phyloP scores from a whole-genome alignment of 208 protist genomes.

The Leishmania gerbilli region DNA sequence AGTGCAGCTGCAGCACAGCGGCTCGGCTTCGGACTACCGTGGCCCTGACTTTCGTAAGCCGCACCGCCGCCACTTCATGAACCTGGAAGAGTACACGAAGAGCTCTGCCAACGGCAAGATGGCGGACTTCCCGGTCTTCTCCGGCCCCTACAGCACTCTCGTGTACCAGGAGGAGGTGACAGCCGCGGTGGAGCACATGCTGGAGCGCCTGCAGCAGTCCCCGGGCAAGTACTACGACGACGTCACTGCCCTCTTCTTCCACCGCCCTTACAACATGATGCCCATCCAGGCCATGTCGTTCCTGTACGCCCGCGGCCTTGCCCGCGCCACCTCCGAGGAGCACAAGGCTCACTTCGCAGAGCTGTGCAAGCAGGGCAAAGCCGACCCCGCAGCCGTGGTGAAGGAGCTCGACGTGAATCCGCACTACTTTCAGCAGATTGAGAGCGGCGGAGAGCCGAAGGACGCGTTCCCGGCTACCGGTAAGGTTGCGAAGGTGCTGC shows the following conservation, averaged over 20 bases:
- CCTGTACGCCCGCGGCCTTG: slow-evolving; percentile 84
- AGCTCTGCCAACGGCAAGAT: slow-evolving; percentile 78
- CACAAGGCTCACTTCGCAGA: slow-evolving; percentile 68
- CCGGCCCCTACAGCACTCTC: slow-evolving; percentile 88
- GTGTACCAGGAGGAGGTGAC: slow-evolving; percentile 91
- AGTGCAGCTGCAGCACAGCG: slow-evolving; percentile 72
- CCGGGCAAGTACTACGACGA: slow-evolving; percentile 88
- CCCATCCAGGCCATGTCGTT: slow-evolving; percentile 91
- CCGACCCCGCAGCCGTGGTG: slow-evolving; percentile 44
- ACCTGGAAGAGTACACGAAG: slow-evolving; percentile 71
- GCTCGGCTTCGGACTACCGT: slow-evolving; percentile 86
- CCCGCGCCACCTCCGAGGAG: slow-evolving; percentile 65
- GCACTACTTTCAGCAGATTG: slow-evolving; percentile 82
- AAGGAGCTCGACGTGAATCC: slow-evolving; percentile 70
- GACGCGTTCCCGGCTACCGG: slow-evolving; percentile 75
- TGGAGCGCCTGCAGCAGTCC: slow-evolving; percentile 53
- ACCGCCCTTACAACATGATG: slow-evolving; percentile 94
- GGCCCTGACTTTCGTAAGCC: slow-evolving; percentile 93
- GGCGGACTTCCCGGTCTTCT: slow-evolving; percentile 92
- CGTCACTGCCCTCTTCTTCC: slow-evolving; percentile 88
- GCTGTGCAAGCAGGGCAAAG: slow-evolving; percentile 71
- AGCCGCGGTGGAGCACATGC: slow-evolving; percentile 88
- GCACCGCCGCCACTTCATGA: slow-evolving; percentile 86
- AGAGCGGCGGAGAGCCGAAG: slow-evolving; percentile 67
- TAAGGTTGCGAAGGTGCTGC: slow-evolving; percentile 81